These are phyloP conservation scores for Melaleuca quinquenervia DNA, from an alignment of 345 rosid species.

Conservation along the genomic window DNA sequence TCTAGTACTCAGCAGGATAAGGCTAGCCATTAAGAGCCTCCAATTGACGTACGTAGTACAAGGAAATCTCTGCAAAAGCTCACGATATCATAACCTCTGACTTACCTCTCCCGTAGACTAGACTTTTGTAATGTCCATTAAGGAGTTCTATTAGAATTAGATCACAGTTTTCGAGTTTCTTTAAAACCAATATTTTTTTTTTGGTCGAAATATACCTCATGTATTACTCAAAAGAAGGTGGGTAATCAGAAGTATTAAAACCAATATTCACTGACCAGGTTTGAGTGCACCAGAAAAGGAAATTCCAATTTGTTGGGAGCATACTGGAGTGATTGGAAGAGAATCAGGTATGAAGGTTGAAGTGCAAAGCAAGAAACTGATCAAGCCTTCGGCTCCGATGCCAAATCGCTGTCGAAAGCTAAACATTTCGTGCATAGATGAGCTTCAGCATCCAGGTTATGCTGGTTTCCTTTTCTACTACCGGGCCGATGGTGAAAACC, in stretches of 20 bases:
- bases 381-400: neutral
- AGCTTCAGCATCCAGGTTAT: neutral
- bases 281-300: neutral
- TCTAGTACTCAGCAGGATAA: too few relatives aligned
- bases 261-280: neutral
- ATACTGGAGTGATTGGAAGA: neutral
- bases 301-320: neutral
- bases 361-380: neutral
- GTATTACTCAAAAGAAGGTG: too few relatives aligned
- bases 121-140: too few relatives aligned
- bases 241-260: too few relatives aligned
- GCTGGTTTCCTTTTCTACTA: neutral
- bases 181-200: too few relatives aligned
- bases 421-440: neutral
- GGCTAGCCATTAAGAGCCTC: neutral
- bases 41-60: neutral
- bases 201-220: too few relatives aligned
- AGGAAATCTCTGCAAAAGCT: neutral
- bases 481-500: neutral
- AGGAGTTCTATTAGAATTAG: neutral
- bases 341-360: neutral
- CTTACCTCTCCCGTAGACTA: neutral
- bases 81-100: neutral
- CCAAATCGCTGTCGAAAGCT: neutral
- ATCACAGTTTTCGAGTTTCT: neutral